A percentile compares a stretch with the other conserved stretches of the same genome.
These are phyloP conservation scores for Crithidia expoeki DNA, from an alignment of 208 protist species.

Conservation along the genomic window DNA sequence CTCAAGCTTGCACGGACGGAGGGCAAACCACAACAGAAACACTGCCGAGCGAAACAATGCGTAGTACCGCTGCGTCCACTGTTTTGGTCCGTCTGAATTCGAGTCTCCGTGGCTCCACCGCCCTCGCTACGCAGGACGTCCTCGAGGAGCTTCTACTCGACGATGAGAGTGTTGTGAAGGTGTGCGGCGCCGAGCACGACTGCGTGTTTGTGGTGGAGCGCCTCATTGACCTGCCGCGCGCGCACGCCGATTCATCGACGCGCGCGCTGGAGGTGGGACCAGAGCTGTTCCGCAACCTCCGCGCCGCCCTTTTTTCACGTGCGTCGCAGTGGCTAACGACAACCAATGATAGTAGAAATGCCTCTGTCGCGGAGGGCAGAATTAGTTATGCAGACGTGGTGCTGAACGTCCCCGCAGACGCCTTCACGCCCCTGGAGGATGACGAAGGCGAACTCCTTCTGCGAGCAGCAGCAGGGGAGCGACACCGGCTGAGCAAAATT, in stretches of 20 bases:
- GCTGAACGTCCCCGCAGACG: constrained; percentile 32
- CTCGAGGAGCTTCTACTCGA: constrained; percentile 42
- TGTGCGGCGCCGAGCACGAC: constrained; percentile 36
- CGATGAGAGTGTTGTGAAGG: constrained; percentile 37
- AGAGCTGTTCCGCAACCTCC: constrained; percentile 73
- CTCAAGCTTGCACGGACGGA: background rate
- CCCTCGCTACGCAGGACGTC: constrained; percentile 21
- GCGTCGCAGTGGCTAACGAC: constrained; percentile 5
- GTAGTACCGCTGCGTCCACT: background rate
- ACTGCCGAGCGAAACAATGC: background rate
- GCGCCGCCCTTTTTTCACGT: constrained; percentile 38
- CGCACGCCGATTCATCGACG: background rate
- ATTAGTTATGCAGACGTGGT: constrained; percentile 24
- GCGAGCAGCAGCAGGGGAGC: background rate
- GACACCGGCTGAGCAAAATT: constrained; percentile 18
- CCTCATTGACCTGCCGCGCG: background rate
- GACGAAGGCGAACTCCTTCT: constrained; percentile 24
- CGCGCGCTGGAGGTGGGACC: constrained; percentile 33
- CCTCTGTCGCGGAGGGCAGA: background rate
- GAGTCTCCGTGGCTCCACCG: constrained; percentile 34
- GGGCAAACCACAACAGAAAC: background rate
- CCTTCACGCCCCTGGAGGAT: constrained; percentile 34
- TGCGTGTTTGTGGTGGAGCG: constrained; percentile 43
- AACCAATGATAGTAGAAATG: background rate
- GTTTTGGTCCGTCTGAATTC: constrained; percentile 47